A percentile compares a stretch with the other conserved stretches of the same genome.
phyloP scores from a whole-genome alignment of 306 rosid species.

The Prunus fruticosa region DNA sequence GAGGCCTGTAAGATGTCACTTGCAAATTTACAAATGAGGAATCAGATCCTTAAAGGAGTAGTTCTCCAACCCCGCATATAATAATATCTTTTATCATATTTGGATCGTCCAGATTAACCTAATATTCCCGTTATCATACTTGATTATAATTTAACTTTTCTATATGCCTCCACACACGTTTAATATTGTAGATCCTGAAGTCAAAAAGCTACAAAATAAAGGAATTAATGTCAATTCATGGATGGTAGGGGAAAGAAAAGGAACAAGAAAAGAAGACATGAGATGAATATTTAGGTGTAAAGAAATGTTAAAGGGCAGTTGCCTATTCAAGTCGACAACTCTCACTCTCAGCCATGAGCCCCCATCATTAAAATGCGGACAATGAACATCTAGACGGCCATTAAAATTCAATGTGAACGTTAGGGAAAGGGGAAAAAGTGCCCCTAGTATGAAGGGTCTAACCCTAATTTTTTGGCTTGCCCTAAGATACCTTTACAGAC shows the following conservation, averaged over 20 bases:
- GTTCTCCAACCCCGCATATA: constrained; percentile 39
- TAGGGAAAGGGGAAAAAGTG: not conserved
- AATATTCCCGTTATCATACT: constrained; percentile 20
- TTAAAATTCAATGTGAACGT: not conserved
- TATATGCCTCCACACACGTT: not conserved
- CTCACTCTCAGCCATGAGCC: no score
- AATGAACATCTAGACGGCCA: no score
- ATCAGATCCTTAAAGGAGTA: not conserved
- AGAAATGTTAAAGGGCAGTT: no score
- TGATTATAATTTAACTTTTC: not conserved
- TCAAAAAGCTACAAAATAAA: not conserved
- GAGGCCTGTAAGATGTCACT: not conserved
- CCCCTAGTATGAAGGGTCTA: constrained; percentile 1
- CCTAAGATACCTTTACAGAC: not conserved
- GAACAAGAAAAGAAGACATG: not conserved
- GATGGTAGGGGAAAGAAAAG: no score
- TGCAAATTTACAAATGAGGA: not conserved
- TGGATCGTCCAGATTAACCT: constrained; percentile 25
- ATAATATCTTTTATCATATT: constrained; percentile 6
- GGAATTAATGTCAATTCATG: not conserved
- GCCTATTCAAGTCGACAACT: no score
- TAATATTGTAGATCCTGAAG: not conserved
- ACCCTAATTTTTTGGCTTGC: constrained; percentile 9
- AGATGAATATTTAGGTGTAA: not conserved
- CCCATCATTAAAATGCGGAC: no score